Evolutionary conservation across 2,329 filamentous ascomycete species (phyloP), one percentile per base, ranked within the genome.

Genomic region (Sarocladiaceae sp.): DNA sequence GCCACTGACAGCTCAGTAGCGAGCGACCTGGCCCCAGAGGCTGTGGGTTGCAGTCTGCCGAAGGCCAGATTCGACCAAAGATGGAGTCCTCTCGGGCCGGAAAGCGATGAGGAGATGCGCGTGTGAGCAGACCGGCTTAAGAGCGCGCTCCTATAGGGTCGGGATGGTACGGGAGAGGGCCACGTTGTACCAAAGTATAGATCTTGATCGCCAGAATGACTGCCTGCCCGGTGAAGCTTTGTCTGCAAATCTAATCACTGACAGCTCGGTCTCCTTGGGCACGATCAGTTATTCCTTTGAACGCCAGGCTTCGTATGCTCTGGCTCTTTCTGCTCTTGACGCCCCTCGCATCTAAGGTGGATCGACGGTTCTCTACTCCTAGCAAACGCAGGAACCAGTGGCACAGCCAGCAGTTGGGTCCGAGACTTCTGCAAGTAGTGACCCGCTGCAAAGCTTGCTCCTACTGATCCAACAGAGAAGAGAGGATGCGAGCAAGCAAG

Each of bases 101-200:
- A 27, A 41, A 16, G 37, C 37, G 37, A 41, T 18, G 23, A 6
- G 12, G 6, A 16, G 37, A 21, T 41, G 37, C 23, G 37, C 37
- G 37, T 41, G 15, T 41, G 37, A 41, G 37, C 23, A 41, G 37
- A 41, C 13, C n/a, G 37, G 37, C 37, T 41, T 41, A 41, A 41
- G 15, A 29, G 37, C 21, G 26, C 6, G 24, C 4, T 16, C 11
- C 4, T 41, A 41, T 41, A 41, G 37, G 21, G 37, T 41, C 37
- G 20, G 37, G 37, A 41, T 41, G 37, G 19, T 19, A n/a, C 37
- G 37, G 37, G 23, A 41, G 37, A 41, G 37, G 37, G 37, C 13
- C 37, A 19, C 7, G n/a, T 15, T 27, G 37, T 27, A 21, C 37
- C 37, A 41, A 16, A 41, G 37, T 27, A 26, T 41, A 16, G 29